phyloP scores from a whole-genome alignment of 768 basidiomycete genomes.

The Trametes meyenii region DNA sequence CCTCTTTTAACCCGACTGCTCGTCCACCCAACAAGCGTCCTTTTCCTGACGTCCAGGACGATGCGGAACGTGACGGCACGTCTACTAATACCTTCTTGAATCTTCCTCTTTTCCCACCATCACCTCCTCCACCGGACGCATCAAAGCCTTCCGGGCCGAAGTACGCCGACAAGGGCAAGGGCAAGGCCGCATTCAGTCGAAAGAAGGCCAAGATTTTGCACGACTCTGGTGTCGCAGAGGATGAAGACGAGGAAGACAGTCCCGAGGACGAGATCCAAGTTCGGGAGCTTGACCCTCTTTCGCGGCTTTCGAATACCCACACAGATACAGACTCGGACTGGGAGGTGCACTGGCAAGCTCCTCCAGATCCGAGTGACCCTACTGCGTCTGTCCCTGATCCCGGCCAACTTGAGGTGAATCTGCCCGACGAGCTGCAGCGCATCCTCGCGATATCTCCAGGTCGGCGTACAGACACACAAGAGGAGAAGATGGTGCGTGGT shows the following conservation, averaged over 20 bases:
- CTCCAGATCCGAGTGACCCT: constrained; percentile 14
- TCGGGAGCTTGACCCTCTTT: constrained; percentile 33
- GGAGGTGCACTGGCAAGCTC: constrained; percentile 19
- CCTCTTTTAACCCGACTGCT: constrained; percentile 14
- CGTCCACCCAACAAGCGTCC: constrained; percentile 48
- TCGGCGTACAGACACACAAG: constrained; percentile 30
- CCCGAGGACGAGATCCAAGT: constrained; percentile 33
- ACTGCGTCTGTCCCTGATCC: constrained; percentile 6
- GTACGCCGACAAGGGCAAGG: constrained; percentile 39
- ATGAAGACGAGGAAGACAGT: constrained; percentile 29
- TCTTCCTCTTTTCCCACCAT: constrained; percentile 60
- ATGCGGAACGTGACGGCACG: constrained; percentile 15
- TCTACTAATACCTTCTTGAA: constrained; percentile 25
- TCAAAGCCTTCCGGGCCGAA: constrained; percentile 22
- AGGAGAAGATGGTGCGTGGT: constrained; percentile 57
- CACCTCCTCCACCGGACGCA: constrained; percentile 54
- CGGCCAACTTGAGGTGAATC: constrained; percentile 50
- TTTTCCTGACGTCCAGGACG: constrained; percentile 39
- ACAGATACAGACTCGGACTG: constrained; percentile 26
- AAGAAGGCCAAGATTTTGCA: constrained; percentile 54
- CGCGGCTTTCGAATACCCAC: constrained; percentile 19
- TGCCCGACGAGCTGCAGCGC: constrained; percentile 67
- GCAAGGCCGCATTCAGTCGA: constrained; percentile 40
- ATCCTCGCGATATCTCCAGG: constrained; percentile 62
- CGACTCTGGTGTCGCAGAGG: constrained; percentile 33